phyloP scores from a whole-genome alignment of 2,329 filamentous ascomycete genomes.

The Aspergillus luchuensis region DNA sequence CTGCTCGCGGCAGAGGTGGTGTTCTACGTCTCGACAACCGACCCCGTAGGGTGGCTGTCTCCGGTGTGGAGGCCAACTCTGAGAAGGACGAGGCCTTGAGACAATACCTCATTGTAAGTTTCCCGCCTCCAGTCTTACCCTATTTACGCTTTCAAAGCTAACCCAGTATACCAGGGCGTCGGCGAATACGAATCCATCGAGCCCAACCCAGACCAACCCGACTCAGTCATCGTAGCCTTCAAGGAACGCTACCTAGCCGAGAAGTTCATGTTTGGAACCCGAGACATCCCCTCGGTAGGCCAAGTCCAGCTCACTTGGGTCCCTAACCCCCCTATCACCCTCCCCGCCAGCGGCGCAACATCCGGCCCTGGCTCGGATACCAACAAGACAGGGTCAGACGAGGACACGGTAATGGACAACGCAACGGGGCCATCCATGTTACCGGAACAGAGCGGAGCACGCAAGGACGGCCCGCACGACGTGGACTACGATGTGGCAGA shows the following conservation, averaged over 20 bases:
- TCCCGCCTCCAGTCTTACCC: not conserved
- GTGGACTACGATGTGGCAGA: conserved; percentile 57
- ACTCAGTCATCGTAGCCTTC: conserved; percentile 48
- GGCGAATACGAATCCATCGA: conserved; percentile 52
- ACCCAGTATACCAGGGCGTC: conserved; percentile 39
- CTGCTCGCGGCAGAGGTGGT: conserved; percentile 46
- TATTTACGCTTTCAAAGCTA: not conserved
- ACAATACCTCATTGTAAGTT: conserved; percentile 56
- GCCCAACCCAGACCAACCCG: conserved; percentile 41
- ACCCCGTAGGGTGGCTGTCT: conserved; percentile 56
- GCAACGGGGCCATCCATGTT: conserved; percentile 5
- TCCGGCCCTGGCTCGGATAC: conserved; percentile 20
- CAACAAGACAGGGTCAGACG: conserved; percentile 29
- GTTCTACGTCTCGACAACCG: conserved; percentile 62
- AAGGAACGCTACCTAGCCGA: conserved; percentile 57
- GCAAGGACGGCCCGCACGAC: conserved; percentile 31
- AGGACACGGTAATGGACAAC: conserved; percentile 37
- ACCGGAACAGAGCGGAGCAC: conserved; percentile 16
- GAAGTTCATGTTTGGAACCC: conserved; percentile 52
- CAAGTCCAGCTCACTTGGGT: conserved; percentile 60
- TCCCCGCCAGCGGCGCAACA: conserved; percentile 13
- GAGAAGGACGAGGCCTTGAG: conserved; percentile 58
- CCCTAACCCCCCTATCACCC: conserved; percentile 38
- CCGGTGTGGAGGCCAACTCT: conserved; percentile 50
- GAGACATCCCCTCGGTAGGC: conserved; percentile 54